Evolutionary conservation across 768 basidiomycete genomes (phyloP).

Genomic region (Phanerodontia chrysosporium): DNA sequence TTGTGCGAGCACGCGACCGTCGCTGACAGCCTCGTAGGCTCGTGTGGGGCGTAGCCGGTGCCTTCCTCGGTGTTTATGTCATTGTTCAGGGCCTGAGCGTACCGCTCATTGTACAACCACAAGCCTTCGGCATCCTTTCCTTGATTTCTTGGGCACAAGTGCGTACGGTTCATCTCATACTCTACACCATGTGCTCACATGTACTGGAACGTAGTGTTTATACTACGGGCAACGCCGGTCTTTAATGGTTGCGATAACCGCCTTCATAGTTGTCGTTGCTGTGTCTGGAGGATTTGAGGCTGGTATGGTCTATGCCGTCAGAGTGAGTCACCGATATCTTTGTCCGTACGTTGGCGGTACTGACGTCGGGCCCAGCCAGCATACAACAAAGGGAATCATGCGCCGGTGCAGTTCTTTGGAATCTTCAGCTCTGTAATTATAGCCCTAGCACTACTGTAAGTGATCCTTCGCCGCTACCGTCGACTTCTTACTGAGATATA

Average conservation of each 20-base stretch:
- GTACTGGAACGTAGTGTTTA: slow-evolving; percentile 51
- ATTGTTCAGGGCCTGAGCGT: slow-evolving; percentile 65
- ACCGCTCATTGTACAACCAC: slow-evolving; percentile 67
- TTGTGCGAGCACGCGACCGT: neutral
- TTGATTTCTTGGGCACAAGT: slow-evolving; percentile 68
- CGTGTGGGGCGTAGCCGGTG: slow-evolving; percentile 55
- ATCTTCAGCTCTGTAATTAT: slow-evolving; percentile 57
- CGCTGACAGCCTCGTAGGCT: slow-evolving; percentile 33
- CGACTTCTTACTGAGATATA: neutral
- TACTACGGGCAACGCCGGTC: slow-evolving; percentile 53
- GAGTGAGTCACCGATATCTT: slow-evolving; percentile 32
- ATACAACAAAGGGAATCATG: slow-evolving; percentile 30
- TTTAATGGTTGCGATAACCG: slow-evolving; percentile 25
- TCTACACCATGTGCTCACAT: slow-evolving; percentile 1
- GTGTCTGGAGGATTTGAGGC: slow-evolving; percentile 55
- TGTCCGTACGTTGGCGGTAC: neutral
- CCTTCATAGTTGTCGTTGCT: slow-evolving; percentile 36
- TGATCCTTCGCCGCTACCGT: no score
- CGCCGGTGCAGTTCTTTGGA: slow-evolving; percentile 51
- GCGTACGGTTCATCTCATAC: no score
- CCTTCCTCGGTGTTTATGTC: slow-evolving; percentile 65
- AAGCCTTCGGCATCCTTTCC: slow-evolving; percentile 56
- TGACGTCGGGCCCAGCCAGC: slow-evolving; percentile 32
- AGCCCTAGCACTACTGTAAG: slow-evolving; percentile 42
- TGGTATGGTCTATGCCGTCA: slow-evolving; percentile 53